Conservation (phyloP, 2,329 filamentous ascomycete genomes). For the Fusarium nodosum region DNA sequence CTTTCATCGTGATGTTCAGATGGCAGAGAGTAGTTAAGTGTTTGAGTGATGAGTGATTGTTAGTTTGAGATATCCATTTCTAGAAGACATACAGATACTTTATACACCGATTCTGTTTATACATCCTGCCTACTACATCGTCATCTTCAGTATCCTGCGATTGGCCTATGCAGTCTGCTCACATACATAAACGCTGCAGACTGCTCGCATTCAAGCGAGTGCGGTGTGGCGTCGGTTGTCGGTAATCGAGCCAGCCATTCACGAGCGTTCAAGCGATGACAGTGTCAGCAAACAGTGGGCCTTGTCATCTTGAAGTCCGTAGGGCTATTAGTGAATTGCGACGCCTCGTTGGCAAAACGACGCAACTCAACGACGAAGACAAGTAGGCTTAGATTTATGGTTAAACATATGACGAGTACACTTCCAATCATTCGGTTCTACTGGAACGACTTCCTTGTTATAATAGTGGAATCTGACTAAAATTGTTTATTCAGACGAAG, state of each 20-base stretch:
- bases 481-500: too few species aligned
- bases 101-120: neutral
- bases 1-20: neutral
- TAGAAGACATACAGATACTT: neutral
- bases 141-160: neutral
- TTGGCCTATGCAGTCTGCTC: neutral
- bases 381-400: conserved; percentile 3
- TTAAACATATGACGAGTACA: neutral
- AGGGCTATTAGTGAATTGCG: neutral
- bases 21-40: fast-evolving
- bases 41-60: neutral
- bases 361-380: neutral
- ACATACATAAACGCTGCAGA: neutral
- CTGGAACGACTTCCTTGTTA: fast-evolving
- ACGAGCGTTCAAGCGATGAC: fast-evolving
- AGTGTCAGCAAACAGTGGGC: neutral
- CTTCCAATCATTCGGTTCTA: fast-evolving
- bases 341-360: neutral
- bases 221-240: neutral
- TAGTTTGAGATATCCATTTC: neutral
- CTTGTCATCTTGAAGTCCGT: neutral
- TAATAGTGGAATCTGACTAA: neutral
- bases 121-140: fast-evolving
- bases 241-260: fast-evolving
- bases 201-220: neutral